Evolutionary conservation across 2,329 filamentous ascomycete genomes (phyloP), one percentile per base, ranked within the genome.

Genomic region (Sclerotinia subarctica): DNA sequence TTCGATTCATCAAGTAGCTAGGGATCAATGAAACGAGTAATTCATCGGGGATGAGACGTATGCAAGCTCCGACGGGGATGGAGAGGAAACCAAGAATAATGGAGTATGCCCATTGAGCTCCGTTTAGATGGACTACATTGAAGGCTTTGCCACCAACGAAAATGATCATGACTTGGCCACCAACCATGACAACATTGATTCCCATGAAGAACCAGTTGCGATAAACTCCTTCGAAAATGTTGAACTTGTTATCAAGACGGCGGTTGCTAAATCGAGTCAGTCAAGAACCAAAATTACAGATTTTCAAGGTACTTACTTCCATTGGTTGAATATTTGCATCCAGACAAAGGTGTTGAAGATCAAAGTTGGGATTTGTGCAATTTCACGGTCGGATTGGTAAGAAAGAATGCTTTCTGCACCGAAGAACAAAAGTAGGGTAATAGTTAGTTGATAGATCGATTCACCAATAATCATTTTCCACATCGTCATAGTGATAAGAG

Each of bases 381-480:
- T 71, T 47, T 85, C 77, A 46, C 81, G 74, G 42, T 83, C 79
- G 4, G 80, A 77, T 19, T 84, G 77, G 73, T 89, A 87, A 11
- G 82, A 82, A n/a, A 92, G 82, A 19, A 92, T 87, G 46, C 76
- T 80, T 69, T 79, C 79, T 62, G 85, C 87, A 44, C 86, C 92
- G 73, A 94, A 98, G 81, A 94, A 94, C 32, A 97, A 84, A 70
- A 94, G 83, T 72, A 97, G 90, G 0, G 93, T 90, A 29, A 89
- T 87, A 5, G 83, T 83, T 0, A 98, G 86, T 78, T 98, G 94
- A 79, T 95, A 98, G 68, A 97, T 84, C 1, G 93, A 88, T 78
- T 98, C 93, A 2, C 94, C 94, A 56, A 97, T 85, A 70, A 98
- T 97, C 94, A 98, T 98, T 84, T 98, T 98, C 94, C 94, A 96